Evolutionary conservation across 495 filamentous ascomycete species (phyloP).

Genomic region (Neurospora sublineolata): DNA sequence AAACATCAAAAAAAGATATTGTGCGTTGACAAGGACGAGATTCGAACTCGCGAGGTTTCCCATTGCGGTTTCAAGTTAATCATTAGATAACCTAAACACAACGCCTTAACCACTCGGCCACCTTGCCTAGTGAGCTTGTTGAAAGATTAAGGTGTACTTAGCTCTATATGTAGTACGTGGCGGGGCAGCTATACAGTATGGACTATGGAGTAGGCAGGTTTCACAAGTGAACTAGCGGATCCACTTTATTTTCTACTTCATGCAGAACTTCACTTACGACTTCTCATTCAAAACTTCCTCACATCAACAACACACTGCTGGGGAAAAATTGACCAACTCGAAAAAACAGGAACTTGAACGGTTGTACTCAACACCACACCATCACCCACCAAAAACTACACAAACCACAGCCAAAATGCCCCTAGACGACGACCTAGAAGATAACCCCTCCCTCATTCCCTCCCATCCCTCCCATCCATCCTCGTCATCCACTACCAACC

Average conservation of each 20-base stretch:
- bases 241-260: background rate
- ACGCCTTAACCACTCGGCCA: slow-evolving; percentile 44
- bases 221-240: background rate
- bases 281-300: background rate
- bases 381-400: background rate
- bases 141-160: background rate
- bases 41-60: slow-evolving; percentile 16
- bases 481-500: background rate
- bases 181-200: background rate
- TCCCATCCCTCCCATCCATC: background rate
- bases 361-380: background rate
- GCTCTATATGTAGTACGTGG: background rate
- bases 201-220: background rate
- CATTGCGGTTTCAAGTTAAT: slow-evolving; percentile 10
- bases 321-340: background rate
- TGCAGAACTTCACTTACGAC: slow-evolving; percentile 1
- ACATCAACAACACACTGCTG: background rate
- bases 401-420: slow-evolving; percentile 15
- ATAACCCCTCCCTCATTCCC: slow-evolving; percentile 6
- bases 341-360: background rate
- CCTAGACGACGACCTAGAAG: slow-evolving; percentile 35
- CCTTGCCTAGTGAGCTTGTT: slow-evolving; percentile 13
- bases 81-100: slow-evolving; percentile 33
- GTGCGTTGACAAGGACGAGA: slow-evolving; percentile 14
- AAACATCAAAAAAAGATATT: background rate